Conservation (phyloP, 768 basidiomycete genomes). For the Vishniacozyma victoriae region DNA sequence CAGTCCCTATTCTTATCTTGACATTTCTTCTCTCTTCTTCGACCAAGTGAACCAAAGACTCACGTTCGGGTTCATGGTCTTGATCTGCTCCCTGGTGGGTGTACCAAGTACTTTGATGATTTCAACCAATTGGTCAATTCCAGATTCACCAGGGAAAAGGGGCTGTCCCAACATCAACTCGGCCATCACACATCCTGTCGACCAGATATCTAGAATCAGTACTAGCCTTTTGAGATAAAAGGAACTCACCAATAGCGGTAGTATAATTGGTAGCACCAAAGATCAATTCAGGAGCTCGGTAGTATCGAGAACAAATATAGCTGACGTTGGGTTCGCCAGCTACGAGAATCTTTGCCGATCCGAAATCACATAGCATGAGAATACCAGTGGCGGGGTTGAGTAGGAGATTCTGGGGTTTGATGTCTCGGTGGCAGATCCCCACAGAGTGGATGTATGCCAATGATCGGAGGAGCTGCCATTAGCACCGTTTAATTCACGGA, state of each 20-base stretch:
- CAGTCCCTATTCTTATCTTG: neutral
- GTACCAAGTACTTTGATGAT: slow-evolving; percentile 99
- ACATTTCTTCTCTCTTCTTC: neutral
- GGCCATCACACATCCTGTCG: slow-evolving; percentile 99
- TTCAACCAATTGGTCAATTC: slow-evolving; percentile 98
- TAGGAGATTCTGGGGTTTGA: slow-evolving; percentile 98
- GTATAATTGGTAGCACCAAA: slow-evolving; percentile 99
- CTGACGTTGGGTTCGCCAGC: slow-evolving; percentile 98
- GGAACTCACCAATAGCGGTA: slow-evolving; percentile 83
- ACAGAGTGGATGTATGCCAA: slow-evolving; percentile 99
- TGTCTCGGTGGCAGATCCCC: slow-evolving; percentile 98
- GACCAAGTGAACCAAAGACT: slow-evolving; percentile 8
- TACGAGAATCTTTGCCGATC: slow-evolving; percentile 95
- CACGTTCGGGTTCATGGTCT: slow-evolving; percentile 98
- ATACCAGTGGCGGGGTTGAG: slow-evolving; percentile 95
- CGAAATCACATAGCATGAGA: slow-evolving; percentile 97
- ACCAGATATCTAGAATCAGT: slow-evolving; percentile 79
- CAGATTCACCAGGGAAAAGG: slow-evolving; percentile 90
- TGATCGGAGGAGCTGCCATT: slow-evolving; percentile 82
- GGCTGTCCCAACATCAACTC: slow-evolving; percentile 99
- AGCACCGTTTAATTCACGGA: neutral
- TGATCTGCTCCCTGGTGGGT: slow-evolving; percentile 97
- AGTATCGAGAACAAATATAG: slow-evolving; percentile 99
- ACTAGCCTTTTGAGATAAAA: neutral
- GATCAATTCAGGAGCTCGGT: slow-evolving; percentile 97